Evolutionary conservation across 2,329 filamentous ascomycete species (phyloP).

Genomic region (Diplodia corticola): DNA sequence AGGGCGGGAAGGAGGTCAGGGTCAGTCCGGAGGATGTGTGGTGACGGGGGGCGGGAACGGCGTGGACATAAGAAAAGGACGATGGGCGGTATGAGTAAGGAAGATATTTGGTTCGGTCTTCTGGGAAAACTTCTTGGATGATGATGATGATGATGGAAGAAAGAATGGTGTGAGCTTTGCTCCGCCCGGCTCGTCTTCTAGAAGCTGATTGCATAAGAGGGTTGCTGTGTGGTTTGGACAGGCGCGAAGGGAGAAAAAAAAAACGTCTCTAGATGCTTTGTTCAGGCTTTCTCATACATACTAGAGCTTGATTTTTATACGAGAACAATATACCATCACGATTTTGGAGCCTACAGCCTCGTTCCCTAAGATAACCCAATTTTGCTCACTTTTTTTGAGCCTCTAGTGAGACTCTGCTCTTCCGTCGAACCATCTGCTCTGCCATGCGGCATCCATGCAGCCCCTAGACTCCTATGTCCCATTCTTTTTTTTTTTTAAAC

Average conservation of each 20-base stretch:
- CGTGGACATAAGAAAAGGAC: too few relatives aligned
- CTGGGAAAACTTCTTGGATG: too few relatives aligned
- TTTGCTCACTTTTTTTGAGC: neutral
- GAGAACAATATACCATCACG: neutral
- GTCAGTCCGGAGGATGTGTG: conserved; percentile 87
- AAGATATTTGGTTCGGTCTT: too few relatives aligned
- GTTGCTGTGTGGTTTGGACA: neutral
- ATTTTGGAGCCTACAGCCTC: neutral
- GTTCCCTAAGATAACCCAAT: neutral
- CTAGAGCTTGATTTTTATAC: neutral
- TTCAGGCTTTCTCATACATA: neutral
- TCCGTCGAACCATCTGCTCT: too few relatives aligned
- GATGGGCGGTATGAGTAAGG: too few relatives aligned
- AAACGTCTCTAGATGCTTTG: neutral
- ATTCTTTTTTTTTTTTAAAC: neutral
- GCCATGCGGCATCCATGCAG: neutral
- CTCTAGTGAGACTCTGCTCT: neutral
- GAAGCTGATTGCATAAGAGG: neutral
- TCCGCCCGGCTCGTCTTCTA: neutral
- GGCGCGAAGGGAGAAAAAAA: neutral
- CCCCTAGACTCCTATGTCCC: neutral
- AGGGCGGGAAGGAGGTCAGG: conserved; percentile 74
- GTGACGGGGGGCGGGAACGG: conserved; percentile 49
- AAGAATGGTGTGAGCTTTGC: neutral
- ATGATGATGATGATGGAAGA: neutral